Base-by-base conservation (phyloP, 805 yeast species). In the Vanderwaltozyma polyspora region DNA sequence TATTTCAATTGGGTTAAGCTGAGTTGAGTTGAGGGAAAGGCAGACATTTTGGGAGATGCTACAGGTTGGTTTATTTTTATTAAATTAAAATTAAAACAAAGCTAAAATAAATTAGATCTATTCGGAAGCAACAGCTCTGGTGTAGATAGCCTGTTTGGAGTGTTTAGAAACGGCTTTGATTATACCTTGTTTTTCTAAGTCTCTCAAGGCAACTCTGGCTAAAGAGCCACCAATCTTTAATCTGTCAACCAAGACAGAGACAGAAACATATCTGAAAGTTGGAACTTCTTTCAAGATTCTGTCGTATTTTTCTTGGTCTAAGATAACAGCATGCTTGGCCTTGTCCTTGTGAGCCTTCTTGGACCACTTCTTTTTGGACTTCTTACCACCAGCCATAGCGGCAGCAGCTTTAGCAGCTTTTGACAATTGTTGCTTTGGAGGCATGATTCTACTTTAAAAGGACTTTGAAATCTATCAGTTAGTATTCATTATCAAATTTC, bases 311-410 rank as follows among this genome's bases (percentile, higher is more conserved):
- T 91, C 94, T 76, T 91, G 96, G 71, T 91, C 99, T 62, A 91
- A 76, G 68, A 83, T 74, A 62, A 91, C 87, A 65, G 86, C 79
- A 79, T 91, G 98, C 69, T 84, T 89, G 60, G 98, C 97, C 94
- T 83, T 89, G 74, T 91, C 99, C 87, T 93, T 91, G 70, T 86
- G 95, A 80, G 93, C 86, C 72, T 95, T 95, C 80, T 89, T 87
- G 82, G 94, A 83, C 98, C 97, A 91, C 95, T 91, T 91, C 94
- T 91, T 89, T 86, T 91, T 91, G 72, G 95, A 85, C 67, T 89
- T 86, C 83, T 87, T 87, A 80, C 96, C 95, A 82, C 96, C 96
- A 69, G 96, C 95, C 80, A 85, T 76, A 70, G 96, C 97, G 76
- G 97, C 97, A 64, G 97, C 96, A 66, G 95, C 95, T 78, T 89